phyloP scores from a whole-genome alignment of 1,284 basidiomycete species.

The Ganoderma lingzhi region DNA sequence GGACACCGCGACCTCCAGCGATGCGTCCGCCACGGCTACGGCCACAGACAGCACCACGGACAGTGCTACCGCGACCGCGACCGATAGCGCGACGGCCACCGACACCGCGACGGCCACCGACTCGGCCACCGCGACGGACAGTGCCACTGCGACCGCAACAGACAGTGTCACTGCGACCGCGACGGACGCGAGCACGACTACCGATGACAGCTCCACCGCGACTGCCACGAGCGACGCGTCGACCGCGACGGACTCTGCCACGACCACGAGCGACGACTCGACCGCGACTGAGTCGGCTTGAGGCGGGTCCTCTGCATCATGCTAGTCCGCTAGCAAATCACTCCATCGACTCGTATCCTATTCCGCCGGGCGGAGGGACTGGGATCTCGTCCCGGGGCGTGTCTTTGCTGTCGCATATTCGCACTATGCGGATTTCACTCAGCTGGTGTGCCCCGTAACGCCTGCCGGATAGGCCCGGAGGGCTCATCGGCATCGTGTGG shows the following conservation, averaged over 20 bases:
- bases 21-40: background rate
- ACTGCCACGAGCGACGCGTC: background rate
- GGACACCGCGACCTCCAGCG: background rate
- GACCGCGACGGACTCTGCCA: background rate
- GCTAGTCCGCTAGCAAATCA: background rate
- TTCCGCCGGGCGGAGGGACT: background rate
- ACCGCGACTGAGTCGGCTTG: background rate
- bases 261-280: background rate
- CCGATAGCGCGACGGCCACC: background rate
- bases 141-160: no score
- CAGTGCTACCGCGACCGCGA: background rate
- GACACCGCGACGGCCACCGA: background rate
- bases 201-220: background rate
- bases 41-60: background rate
- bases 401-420: background rate
- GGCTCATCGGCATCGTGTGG: background rate
- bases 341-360: background rate
- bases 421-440: background rate
- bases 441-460: background rate
- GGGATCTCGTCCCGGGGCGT: background rate
- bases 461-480: background rate
- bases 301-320: background rate
- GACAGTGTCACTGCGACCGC: background rate
- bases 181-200: background rate
- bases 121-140: background rate